These are phyloP conservation scores for Teunomyces pallodes DNA, from an alignment of 805 yeast genomes.

Conservation along the genomic window DNA sequence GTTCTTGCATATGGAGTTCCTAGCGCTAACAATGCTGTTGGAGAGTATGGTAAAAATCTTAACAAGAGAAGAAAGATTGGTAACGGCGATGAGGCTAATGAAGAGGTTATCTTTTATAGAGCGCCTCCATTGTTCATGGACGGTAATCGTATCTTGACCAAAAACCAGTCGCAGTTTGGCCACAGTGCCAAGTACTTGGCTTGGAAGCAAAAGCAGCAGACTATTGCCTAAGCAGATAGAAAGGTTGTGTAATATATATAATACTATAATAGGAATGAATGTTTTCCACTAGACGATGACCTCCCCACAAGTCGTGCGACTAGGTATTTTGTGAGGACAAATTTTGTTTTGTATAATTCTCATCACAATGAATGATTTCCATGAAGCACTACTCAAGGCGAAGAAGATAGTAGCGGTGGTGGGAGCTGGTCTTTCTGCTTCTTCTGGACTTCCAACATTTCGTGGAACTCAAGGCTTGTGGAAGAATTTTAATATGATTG, in stretches of 20 bases:
- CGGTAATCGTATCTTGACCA: conserved; percentile 24
- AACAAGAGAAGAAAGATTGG: conserved; percentile 23
- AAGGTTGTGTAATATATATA: conserved; percentile 5
- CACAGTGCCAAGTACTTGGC: conserved; percentile 76
- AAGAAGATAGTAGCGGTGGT: conserved; percentile 59
- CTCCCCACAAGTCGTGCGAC: not conserved
- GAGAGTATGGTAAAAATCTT: conserved; percentile 19
- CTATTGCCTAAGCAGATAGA: not conserved
- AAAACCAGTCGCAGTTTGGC: conserved; percentile 47
- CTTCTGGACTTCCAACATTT: conserved; percentile 75
- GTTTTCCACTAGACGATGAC: too few relatives aligned
- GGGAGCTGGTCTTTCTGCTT: conserved; percentile 81
- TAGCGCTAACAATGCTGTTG: conserved; percentile 16
- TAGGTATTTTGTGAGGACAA: not conserved
- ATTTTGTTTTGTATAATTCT: not conserved
- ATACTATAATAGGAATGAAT: not conserved
- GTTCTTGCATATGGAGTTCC: conserved; percentile 32
- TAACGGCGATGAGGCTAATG: conserved; percentile 5
- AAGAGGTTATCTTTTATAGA: conserved; percentile 57
- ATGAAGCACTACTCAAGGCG: conserved; percentile 41
- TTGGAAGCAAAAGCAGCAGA: conserved; percentile 12
- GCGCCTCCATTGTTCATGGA: conserved; percentile 56
- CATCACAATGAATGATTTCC: conserved; percentile 41
- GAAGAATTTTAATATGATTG: conserved; percentile 75
- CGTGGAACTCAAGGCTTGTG: conserved; percentile 74